A percentile compares a stretch with the other conserved stretches of the same genome.
Conservation (phyloP, 2,329 filamentous ascomycete genomes). For the Hypoxylon sp. region DNA sequence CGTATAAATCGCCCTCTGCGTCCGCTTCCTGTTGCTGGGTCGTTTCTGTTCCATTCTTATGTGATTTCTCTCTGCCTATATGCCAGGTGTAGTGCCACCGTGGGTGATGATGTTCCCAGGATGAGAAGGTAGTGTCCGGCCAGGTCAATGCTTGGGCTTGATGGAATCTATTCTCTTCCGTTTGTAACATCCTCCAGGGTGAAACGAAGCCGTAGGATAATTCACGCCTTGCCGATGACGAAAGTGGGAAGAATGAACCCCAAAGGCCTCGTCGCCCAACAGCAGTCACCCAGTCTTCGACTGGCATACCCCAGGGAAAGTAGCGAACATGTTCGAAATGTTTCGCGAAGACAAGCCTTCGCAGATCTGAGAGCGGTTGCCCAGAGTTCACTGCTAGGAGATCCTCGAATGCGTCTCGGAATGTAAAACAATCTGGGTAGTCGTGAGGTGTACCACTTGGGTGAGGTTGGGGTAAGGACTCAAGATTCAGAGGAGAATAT, state of each 20-base stretch:
- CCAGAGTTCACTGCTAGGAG: constrained; percentile 65
- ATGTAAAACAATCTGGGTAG: constrained; percentile 60
- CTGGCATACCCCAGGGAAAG: constrained; percentile 56
- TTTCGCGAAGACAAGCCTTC: constrained; percentile 40
- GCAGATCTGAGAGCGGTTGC: constrained; percentile 60
- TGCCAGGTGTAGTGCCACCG: not conserved
- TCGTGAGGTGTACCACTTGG: constrained; percentile 60
- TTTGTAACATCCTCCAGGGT: constrained; percentile 17
- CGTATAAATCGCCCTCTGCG: constrained; percentile 43
- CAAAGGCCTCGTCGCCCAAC: constrained; percentile 59
- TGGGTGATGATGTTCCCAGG: constrained; percentile 14
- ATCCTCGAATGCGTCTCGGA: constrained; percentile 72
- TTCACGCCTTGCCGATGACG: constrained; percentile 15
- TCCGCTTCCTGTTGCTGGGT: constrained; percentile 24
- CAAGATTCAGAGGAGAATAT: constrained; percentile 64
- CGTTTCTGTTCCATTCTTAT: constrained; percentile 16
- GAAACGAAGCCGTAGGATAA: constrained; percentile 25
- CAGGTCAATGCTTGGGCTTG: constrained; percentile 12
- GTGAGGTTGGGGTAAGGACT: constrained; percentile 63
- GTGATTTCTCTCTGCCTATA: constrained; percentile 2
- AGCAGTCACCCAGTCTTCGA: constrained; percentile 60
- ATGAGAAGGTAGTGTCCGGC: constrained; percentile 12
- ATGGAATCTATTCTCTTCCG: constrained; percentile 25
- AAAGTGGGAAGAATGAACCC: constrained; percentile 53
- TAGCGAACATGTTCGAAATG: constrained; percentile 47